Evolutionary conservation across 257 asterid genomes (phyloP).

Genomic region (Salvia rosmarinus): DNA sequence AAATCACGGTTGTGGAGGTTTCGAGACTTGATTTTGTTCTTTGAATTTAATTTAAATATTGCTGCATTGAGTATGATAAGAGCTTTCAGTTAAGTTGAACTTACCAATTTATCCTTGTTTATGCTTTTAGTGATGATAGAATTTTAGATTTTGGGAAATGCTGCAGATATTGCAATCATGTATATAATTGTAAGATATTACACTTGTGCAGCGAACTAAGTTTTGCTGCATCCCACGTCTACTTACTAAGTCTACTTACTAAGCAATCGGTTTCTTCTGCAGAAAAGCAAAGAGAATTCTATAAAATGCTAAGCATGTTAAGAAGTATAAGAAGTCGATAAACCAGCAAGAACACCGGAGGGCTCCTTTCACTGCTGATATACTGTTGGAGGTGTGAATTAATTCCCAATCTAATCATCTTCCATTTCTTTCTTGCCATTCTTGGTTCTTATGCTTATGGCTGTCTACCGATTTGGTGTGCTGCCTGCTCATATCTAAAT

Average conservation of each 20-base stretch:
- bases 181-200: not conserved
- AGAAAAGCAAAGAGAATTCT: slow-evolving; percentile 93
- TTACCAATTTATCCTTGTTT: not conserved
- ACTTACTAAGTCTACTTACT: too few species aligned
- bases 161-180: slow-evolving; percentile 10
- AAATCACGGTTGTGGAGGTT: not conserved
- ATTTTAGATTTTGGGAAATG: not conserved
- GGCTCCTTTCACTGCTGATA: slow-evolving; percentile 30
- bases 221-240: not conserved
- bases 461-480: not conserved
- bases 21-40: slow-evolving; percentile 8
- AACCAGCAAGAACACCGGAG: slow-evolving; percentile 52
- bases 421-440: not conserved
- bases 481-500: not conserved
- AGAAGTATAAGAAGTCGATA: slow-evolving; percentile 63
- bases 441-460: not conserved
- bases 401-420: not conserved
- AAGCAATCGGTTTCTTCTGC: slow-evolving; percentile 35
- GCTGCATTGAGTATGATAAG: not conserved
- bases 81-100: not conserved
- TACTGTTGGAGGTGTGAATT: slow-evolving; percentile 48
- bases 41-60: not conserved
- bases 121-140: slow-evolving; percentile 3
- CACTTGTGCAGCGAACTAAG: not conserved
- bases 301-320: slow-evolving; percentile 75